These are phyloP conservation scores for Cicer arietinum DNA, from an alignment of 306 rosid species.

Conservation along the genomic window DNA sequence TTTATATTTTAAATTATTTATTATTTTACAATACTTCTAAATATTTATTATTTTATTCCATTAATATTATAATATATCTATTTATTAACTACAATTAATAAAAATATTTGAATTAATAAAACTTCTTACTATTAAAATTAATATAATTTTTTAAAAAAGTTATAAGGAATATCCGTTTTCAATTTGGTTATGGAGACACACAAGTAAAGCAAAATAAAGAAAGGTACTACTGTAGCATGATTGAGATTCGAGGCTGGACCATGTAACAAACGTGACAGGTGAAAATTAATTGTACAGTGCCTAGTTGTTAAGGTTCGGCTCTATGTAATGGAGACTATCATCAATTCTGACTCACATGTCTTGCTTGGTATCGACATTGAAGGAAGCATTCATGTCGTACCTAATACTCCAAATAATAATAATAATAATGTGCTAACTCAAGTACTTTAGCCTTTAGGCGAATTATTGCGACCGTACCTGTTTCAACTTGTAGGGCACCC, in stretches of 20 bases:
- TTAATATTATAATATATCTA: too few relatives aligned
- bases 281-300: conserved; percentile 46
- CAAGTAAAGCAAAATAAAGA: not conserved
- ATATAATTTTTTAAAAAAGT: too few relatives aligned
- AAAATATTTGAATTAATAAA: too few relatives aligned
- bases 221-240: conserved; percentile 8
- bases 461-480: conserved; percentile 12
- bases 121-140: too few relatives aligned
- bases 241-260: conserved; percentile 40
- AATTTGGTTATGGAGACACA: not conserved
- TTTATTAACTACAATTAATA: too few relatives aligned
- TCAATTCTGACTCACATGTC: conserved; percentile 41
- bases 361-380: conserved; percentile 26
- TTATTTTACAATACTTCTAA: too few relatives aligned
- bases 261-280: conserved; percentile 32
- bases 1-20: too few relatives aligned
- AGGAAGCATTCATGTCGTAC: conserved; percentile 17
- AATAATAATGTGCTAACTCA: conserved; percentile 11
- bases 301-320: conserved; percentile 55
- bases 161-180: too few relatives aligned
- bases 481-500: not conserved
- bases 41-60: too few relatives aligned
- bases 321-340: conserved; percentile 51
- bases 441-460: not conserved
- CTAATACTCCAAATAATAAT: conserved; percentile 13